phyloP scores from a whole-genome alignment of 768 basidiomycete species.

The Suillus plorans region DNA sequence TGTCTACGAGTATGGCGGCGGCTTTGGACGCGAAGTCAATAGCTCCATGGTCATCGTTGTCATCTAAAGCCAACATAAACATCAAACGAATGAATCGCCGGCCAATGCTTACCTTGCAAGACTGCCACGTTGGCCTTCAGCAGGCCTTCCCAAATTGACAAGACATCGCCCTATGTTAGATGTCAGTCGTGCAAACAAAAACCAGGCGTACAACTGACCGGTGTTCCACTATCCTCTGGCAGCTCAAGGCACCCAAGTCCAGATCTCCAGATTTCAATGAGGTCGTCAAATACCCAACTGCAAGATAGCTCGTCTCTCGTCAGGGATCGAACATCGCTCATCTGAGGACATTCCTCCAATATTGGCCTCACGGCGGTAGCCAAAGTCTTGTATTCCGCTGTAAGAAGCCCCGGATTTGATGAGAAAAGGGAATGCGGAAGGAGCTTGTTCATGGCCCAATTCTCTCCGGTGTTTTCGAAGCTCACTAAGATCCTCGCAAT shows the following conservation, averaged over 20 bases:
- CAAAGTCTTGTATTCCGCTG: slow-evolving; percentile 49
- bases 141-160: slow-evolving; percentile 58
- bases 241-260: slow-evolving; percentile 45
- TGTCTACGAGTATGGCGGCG: slow-evolving; percentile 45
- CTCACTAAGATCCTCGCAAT: slow-evolving; percentile 42
- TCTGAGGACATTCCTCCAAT: slow-evolving; percentile 50
- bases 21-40: slow-evolving; percentile 41
- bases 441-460: slow-evolving; percentile 49
- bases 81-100: slow-evolving; percentile 1
- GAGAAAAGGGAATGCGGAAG: slow-evolving; percentile 56
- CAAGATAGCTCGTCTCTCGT: slow-evolving; percentile 54
- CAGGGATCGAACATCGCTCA: slow-evolving; percentile 57
- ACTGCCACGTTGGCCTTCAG: slow-evolving; percentile 47
- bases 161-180: slow-evolving; percentile 41
- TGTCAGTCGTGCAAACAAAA: slow-evolving; percentile 8
- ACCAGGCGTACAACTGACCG: slow-evolving; percentile 42
- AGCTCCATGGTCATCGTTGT: slow-evolving; percentile 39
- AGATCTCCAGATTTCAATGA: slow-evolving; percentile 56
- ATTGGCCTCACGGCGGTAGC: slow-evolving; percentile 48
- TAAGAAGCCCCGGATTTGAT: slow-evolving; percentile 54
- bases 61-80: slow-evolving; percentile 33
- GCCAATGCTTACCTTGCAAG: slow-evolving; percentile 42
- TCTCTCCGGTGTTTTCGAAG: slow-evolving; percentile 30
- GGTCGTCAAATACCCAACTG: slow-evolving; percentile 50
- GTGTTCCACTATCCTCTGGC: slow-evolving; percentile 42